Conservation (phyloP, 2,329 filamentous ascomycete genomes). For the Aspergillus sclerotialis region DNA sequence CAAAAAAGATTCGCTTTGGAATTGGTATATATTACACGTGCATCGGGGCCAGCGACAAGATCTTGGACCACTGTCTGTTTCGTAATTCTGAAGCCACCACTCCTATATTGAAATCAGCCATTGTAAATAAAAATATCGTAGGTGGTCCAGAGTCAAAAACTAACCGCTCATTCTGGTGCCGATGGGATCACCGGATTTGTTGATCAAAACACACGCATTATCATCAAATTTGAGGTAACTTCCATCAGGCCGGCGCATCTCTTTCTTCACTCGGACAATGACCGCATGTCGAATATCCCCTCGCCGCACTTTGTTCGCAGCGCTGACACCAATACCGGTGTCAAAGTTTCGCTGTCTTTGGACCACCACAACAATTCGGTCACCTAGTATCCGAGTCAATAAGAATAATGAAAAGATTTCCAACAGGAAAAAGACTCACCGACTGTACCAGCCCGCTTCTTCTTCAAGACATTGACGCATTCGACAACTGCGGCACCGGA, state of each 20-base stretch:
- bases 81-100: slow-evolving; percentile 85
- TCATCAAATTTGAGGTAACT: slow-evolving; percentile 91
- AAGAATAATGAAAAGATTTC: slow-evolving; percentile 1
- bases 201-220: slow-evolving; percentile 95
- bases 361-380: slow-evolving; percentile 94
- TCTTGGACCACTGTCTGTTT: slow-evolving; percentile 96
- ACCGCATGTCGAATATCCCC: slow-evolving; percentile 96
- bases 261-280: slow-evolving; percentile 84
- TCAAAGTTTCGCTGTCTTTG: slow-evolving; percentile 85
- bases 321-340: slow-evolving; percentile 63
- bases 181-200: slow-evolving; percentile 93
- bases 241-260: slow-evolving; percentile 79
- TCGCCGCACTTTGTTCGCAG: slow-evolving; percentile 87
- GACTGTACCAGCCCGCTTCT: slow-evolving; percentile 77
- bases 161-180: slow-evolving; percentile 79
- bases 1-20: slow-evolving; percentile 21
- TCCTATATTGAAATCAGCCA: slow-evolving; percentile 41
- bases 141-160: slow-evolving; percentile 14
- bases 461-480: slow-evolving; percentile 86
- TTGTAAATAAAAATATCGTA: slow-evolving; percentile 1
- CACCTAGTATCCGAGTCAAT: slow-evolving; percentile 51
- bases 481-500: slow-evolving; percentile 96
- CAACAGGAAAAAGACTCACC: slow-evolving; percentile 49
- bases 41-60: slow-evolving; percentile 86
- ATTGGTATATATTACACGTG: slow-evolving; percentile 51